phyloP scores from a whole-genome alignment of 2,329 filamentous ascomycete genomes.

The Aspergillus sp. region DNA sequence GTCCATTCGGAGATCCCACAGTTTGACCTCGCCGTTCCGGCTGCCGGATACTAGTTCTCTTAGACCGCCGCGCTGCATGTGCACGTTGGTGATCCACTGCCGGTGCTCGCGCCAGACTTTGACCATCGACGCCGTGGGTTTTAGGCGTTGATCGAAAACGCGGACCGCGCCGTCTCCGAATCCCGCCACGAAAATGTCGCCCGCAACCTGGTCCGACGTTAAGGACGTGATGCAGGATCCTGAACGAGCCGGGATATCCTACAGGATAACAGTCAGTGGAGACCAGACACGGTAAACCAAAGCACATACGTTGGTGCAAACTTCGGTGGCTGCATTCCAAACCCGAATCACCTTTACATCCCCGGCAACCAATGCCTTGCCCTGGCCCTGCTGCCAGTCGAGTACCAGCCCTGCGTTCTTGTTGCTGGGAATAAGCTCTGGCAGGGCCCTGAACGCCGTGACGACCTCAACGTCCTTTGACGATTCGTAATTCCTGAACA shows the following conservation, averaged over 20 bases:
- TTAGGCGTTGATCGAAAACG: conserved; percentile 81
- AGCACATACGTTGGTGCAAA: conserved; percentile 60
- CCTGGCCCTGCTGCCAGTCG: conserved; percentile 98
- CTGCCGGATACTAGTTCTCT: conserved; percentile 85
- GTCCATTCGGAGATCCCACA: conserved; percentile 94
- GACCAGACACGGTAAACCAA: background rate
- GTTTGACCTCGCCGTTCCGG: conserved; percentile 81
- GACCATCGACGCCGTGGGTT: conserved; percentile 83
- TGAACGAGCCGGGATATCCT: conserved; percentile 87
- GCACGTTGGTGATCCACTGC: conserved; percentile 91
- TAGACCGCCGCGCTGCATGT: conserved; percentile 92
- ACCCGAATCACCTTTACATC: conserved; percentile 92
- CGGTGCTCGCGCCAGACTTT: conserved; percentile 94
- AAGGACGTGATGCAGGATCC: conserved; percentile 92
- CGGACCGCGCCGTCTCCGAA: conserved; percentile 93
- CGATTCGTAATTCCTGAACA: conserved; percentile 86
- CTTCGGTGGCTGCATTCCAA: conserved; percentile 90
- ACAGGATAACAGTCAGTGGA: conserved; percentile 3
- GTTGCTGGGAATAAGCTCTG: conserved; percentile 87
- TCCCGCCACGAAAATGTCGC: conserved; percentile 88
- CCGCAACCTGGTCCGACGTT: conserved; percentile 95
- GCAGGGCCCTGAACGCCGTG: conserved; percentile 82
- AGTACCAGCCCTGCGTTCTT: conserved; percentile 93
- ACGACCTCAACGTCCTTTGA: conserved; percentile 70
- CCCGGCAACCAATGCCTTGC: conserved; percentile 86